Evolutionary conservation across 2,329 filamentous ascomycete genomes (phyloP), one percentile per base, ranked within the genome.

Genomic region (Colletotrichum sp.): DNA sequence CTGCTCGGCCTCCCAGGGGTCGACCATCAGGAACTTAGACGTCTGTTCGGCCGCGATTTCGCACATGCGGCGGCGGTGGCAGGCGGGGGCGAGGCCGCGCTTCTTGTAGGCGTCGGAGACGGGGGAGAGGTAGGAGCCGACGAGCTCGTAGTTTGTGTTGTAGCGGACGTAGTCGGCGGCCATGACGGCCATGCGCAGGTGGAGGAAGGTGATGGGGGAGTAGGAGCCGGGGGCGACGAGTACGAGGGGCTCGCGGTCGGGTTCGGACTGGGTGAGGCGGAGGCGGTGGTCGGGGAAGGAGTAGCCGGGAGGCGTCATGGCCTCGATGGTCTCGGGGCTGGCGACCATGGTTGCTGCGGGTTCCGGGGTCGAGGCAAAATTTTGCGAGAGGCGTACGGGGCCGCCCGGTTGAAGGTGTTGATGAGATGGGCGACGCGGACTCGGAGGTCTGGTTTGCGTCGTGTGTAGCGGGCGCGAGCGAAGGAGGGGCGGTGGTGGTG

Each of bases 161-260:
- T 94, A 93, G 78, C 93, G 92, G 79, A 93, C 93, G 85, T 94
- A 96, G 85, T 97, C 95, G 79, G 92, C 91, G 2, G 94, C 95
- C 92, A 98, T 95, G 81, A 95, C 94, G 82, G 97, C 96, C 94
- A 98, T 96, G 82, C 95, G 93, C 78, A 97, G 87, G 82, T 96
- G 95, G 32, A 96, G 89, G 81, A 94, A 94, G 8, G 93, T 95
- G 66, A 94, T 92, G 22, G 94, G 94, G 0, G 93, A 95, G 86
- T 95, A 96, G 81, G 90, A 92, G 67, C 92, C 93, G 80, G 93
- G 95, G 64, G 93, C 93, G 69, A 94, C 92, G 70, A 94, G 89
- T 9, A 94, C 91, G 55, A 95, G 87, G 16, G 93, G 92, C 34
- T 88, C 92, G 82, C 90, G 91, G 77, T 87, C 85, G 34, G 89